phyloP scores from a whole-genome alignment of 371 early-diverging fungal genomes.

The Rhizoclosmatium hyalinum region DNA sequence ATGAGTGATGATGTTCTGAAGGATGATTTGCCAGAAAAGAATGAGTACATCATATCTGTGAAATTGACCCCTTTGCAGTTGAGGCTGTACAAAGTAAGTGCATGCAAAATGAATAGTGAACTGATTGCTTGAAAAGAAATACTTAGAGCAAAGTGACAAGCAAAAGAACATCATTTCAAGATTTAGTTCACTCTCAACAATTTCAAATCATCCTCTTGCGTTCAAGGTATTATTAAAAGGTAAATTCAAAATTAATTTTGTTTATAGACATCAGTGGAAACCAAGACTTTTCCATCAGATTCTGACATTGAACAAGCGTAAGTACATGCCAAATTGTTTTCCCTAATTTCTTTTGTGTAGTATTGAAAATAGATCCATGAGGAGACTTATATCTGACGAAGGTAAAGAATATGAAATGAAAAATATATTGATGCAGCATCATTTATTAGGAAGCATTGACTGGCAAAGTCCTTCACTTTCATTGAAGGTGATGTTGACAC shows the following conservation, averaged over 20 bases:
- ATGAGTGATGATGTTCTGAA: slow-evolving; percentile 58
- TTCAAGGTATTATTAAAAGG: background rate
- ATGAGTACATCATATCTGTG: slow-evolving; percentile 73
- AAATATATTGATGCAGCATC: no score
- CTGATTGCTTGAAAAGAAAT: slow-evolving; percentile 9
- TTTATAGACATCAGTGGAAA: background rate
- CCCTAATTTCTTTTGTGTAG: background rate
- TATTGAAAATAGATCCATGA: background rate
- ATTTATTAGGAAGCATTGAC: background rate
- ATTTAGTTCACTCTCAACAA: background rate
- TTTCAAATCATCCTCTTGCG: background rate
- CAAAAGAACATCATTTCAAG: background rate
- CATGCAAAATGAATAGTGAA: background rate
- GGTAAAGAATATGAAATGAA: no score
- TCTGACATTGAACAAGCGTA: background rate
- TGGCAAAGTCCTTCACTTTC: background rate
- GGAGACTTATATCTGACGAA: no score
- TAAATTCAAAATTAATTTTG: background rate
- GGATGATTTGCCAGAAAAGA: slow-evolving; percentile 69
- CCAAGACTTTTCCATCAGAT: background rate
- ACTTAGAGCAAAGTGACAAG: background rate
- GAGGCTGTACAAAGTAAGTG: slow-evolving; percentile 54
- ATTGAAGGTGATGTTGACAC: slow-evolving; percentile 56
- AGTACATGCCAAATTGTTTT: background rate
- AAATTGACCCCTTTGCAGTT: slow-evolving; percentile 64